A percentile compares a stretch with the other conserved stretches of the same genome.
Conservation (phyloP, 179 eudicot genomes). For the Beta corolliflora region DNA sequence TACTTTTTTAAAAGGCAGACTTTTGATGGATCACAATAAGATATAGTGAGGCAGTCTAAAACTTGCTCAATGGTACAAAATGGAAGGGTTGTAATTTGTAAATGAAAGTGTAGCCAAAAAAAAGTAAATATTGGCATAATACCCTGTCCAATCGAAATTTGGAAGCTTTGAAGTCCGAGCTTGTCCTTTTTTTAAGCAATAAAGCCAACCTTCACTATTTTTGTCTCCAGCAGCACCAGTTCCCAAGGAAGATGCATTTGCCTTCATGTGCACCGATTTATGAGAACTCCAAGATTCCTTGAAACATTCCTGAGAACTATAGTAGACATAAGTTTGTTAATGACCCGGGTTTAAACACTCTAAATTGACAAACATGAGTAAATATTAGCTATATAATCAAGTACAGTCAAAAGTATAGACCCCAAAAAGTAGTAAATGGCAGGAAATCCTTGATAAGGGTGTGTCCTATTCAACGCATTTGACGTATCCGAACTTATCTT, state of each 20-base stretch:
- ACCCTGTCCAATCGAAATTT: slow-evolving; percentile 98
- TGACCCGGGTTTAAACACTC: slow-evolving; percentile 1
- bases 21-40: too few species aligned
- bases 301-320: slow-evolving; percentile 95
- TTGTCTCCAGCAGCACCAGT: slow-evolving; percentile 44
- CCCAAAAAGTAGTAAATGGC: not conserved
- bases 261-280: slow-evolving; percentile 73
- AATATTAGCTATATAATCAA: not conserved
- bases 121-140: slow-evolving; percentile 22
- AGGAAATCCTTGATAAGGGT: not conserved
- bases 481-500: not conserved
- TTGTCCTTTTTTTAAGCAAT: slow-evolving; percentile 90
- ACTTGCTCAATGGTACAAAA: not conserved
- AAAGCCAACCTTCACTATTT: slow-evolving; percentile 75
- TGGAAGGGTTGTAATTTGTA: not conserved
- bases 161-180: slow-evolving; percentile 77
- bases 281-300: slow-evolving; percentile 97
- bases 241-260: slow-evolving; percentile 46
- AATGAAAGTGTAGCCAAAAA: slow-evolving; percentile 7
- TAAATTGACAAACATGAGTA: not conserved
- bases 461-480: not conserved
- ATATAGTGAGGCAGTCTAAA: too few species aligned
- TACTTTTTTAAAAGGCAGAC: too few species aligned
- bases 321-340: slow-evolving; percentile 18
- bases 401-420: not conserved